phyloP scores from a whole-genome alignment of 2,329 filamentous ascomycete genomes.

The Cercospora sp. region DNA sequence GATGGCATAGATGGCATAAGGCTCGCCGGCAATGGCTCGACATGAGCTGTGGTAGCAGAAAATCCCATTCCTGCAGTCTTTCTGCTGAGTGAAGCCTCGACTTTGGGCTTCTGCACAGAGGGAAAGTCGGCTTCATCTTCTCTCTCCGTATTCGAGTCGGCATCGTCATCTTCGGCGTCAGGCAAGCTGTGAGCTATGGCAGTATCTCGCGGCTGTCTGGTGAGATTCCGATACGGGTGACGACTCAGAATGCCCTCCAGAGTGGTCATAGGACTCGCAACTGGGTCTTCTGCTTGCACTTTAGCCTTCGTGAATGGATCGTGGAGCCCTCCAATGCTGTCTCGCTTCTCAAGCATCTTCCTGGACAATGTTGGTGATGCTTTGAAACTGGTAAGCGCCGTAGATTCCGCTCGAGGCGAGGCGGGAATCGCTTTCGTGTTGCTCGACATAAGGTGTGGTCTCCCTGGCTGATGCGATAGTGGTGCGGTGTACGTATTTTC shows the following conservation, averaged over 20 bases:
- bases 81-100: neutral
- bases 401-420: constrained; percentile 45
- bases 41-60: neutral
- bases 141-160: neutral
- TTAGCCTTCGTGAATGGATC: constrained; percentile 4
- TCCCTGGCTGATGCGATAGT: constrained; percentile 18
- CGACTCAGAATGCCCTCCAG: neutral
- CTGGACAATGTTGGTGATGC: constrained; percentile 10
- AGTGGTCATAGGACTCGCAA: neutral
- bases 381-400: constrained; percentile 36
- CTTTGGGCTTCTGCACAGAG: neutral
- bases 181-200: neutral
- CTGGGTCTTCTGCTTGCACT: neutral
- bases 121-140: neutral
- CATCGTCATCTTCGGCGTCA: neutral
- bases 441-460: constrained; percentile 37
- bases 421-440: constrained; percentile 46
- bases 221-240: neutral
- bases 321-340: constrained; percentile 12
- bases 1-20: neutral
- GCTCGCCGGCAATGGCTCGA: neutral
- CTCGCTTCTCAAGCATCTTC: constrained; percentile 14
- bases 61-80: neutral
- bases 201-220: neutral
- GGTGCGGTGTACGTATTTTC: constrained; percentile 10